phyloP scores from a whole-genome alignment of 2,329 filamentous ascomycete species.

The Botrytis byssoidea region DNA sequence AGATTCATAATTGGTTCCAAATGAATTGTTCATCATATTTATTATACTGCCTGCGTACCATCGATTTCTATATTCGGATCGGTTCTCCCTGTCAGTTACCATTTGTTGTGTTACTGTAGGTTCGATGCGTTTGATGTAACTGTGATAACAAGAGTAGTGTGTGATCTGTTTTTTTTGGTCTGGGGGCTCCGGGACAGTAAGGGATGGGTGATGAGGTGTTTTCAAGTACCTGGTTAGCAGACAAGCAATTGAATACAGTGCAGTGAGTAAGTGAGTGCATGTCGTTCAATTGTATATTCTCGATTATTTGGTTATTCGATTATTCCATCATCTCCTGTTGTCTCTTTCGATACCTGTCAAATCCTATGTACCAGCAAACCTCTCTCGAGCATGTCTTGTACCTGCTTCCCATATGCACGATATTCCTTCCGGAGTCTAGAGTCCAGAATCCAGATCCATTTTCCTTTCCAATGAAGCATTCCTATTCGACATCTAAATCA shows the following conservation, averaged over 20 bases:
- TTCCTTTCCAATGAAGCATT: background rate
- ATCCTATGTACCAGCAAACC: background rate
- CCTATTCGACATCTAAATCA: background rate
- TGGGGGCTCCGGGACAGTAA: background rate
- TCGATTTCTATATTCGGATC: background rate
- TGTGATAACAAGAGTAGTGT: background rate
- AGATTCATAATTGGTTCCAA: background rate
- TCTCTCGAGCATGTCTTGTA: background rate
- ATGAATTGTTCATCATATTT: background rate
- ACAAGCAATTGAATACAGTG: background rate
- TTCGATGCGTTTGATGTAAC: conserved; percentile 10
- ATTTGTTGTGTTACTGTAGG: background rate
- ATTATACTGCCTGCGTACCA: background rate
- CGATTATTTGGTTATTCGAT: background rate
- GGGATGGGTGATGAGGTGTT: background rate
- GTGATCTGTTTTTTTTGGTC: background rate
- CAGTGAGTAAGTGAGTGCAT: too few species aligned
- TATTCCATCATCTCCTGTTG: background rate
- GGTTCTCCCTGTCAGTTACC: background rate
- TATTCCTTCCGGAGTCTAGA: background rate
- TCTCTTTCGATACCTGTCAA: background rate
- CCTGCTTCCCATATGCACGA: conserved; percentile 3
- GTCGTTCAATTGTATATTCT: too few species aligned
- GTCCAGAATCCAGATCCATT: background rate
- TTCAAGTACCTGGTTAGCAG: background rate